Evolutionary conservation across 2,329 filamentous ascomycete species (phyloP), one percentile per base, ranked within the genome.

Genomic region (Stagonosporopsis cucurbitacearum): DNA sequence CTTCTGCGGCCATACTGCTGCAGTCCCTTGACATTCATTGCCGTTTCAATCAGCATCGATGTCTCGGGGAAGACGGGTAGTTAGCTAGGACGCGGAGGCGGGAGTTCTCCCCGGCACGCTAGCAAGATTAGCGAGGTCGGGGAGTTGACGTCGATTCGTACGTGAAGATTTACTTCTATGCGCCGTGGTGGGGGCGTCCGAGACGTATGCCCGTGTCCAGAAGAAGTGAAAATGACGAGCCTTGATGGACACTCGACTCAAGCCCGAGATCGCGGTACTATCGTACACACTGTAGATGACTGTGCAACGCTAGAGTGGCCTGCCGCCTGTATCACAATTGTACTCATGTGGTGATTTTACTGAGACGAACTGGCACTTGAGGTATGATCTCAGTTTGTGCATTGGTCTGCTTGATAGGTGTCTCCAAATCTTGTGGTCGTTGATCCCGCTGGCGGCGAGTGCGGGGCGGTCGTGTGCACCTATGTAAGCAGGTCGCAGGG

Each of bases 391-490:
- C 11, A 17, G n/a, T 11, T 19, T 32, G 20, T 4, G 19, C 32
- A n/a, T 9, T 23, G 4, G n/a, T 28, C 33, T n/a, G 19, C 35
- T 19, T n/a, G 11, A n/a, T 3, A 20, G 3, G 8, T 28, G 12
- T 33, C 26, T 50, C 23, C 7, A 19, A 30, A 40, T 15, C 8
- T 20, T 37, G 20, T 30, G 36, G 11, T 50, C 25, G 41, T 26
- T 6, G 41, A 8, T 30, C 37, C 42, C 9, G 36, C 42, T 36
- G 25, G 17, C 42, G 13, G 36, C 42, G 42, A 32, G 17, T 47
- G 53, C 28, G 53, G 53, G 53, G 53, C 48, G n/a, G n/a, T 35
- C 30, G n/a, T 55, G 42, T 56, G 47, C 48, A 35, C 50, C n/a
- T n/a, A 13, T 28, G 50, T 36, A 41, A 22, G 41, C 33, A 32